Evolutionary conservation across 2,329 filamentous ascomycete genomes (phyloP), one percentile per base, ranked within the genome.

Genomic region (Cytospora schulzeri): DNA sequence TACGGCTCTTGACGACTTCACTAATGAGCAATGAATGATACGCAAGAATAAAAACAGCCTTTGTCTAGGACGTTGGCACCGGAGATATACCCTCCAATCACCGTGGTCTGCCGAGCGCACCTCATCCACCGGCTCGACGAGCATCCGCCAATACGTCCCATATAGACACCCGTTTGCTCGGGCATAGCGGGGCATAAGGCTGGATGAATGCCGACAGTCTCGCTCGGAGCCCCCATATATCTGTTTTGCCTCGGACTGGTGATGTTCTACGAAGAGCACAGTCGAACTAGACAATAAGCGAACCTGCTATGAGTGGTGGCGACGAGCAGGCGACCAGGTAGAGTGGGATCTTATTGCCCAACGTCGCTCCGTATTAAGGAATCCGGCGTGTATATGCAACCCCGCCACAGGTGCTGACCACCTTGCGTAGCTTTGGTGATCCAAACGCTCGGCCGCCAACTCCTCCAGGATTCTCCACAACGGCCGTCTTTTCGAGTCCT

Each of bases 401-500:
- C 62, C 60, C 66, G 70, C 68, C 60, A 35, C 33, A 67, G 58
- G 31, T 69, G 74, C 78, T 82, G 71, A 83, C 73, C 69, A 66
- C 63, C 65, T 70, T 60, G 70, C 65, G 65, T 68, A 88, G 86
- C 81, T 86, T 86, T 85, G 85, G 84, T 80, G 82, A 85, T 79
- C 79, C 83, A 79, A 86, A 83, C 81, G 81, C 82, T 81, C 83
- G 83, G 74, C 84, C 84, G 72, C 83, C 81, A 53, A 87, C 85
- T 62, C 84, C 85, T 63, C 82, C 80, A 74, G 80, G 83, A 72
- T 88, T 85, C 33, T 84, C 85, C 62, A 83, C 79, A 38, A 82
- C 83, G 62, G 74, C 80, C 70, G 73, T 78, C 62, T 84, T 85
- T 68, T 79, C 83, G 66, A 87, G 80, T 71, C 80, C 84, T 60